phyloP scores from a whole-genome alignment of 2,329 filamentous ascomycete species.

The Apiospora saccharicola region DNA sequence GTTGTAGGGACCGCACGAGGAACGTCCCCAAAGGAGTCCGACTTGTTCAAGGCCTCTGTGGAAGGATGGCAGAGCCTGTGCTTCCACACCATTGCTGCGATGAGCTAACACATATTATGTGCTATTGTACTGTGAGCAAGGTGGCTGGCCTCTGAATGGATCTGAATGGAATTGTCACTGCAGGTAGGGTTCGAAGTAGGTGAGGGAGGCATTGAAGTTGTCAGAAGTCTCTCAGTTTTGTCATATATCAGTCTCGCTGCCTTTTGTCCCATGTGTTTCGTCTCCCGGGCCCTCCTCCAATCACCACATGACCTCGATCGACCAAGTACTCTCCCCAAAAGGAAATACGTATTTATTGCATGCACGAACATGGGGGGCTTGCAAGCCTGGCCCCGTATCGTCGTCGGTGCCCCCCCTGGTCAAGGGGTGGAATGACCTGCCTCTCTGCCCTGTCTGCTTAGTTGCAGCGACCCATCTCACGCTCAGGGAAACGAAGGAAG shows the following conservation, averaged over 20 bases:
- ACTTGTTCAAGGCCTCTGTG: not conserved
- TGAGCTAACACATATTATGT: not conserved
- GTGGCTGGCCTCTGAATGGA: not conserved
- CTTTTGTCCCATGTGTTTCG: not conserved
- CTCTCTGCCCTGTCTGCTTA: constrained; percentile 16
- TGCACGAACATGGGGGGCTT: not conserved
- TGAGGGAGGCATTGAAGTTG: not conserved
- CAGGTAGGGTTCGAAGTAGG: not conserved
- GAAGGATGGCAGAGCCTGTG: not conserved
- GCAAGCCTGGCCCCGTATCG: not conserved
- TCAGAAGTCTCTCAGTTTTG: not conserved
- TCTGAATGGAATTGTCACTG: not conserved
- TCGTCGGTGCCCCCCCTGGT: not conserved
- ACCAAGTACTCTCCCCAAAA: not conserved
- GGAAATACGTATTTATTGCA: not conserved
- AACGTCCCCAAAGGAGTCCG: not conserved
- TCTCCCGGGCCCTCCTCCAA: not conserved
- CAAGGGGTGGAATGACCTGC: not conserved
- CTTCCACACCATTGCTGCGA: not conserved
- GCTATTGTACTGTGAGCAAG: not conserved
- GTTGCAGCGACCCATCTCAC: constrained; percentile 1
- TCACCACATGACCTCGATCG: not conserved
- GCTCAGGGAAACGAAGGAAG: not conserved
- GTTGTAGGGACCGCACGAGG: not conserved
- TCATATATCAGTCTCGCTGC: constrained; percentile 6